These are phyloP conservation scores for Fusarium sp. DNA, from an alignment of 2,329 filamentous ascomycete genomes.

Conservation along the genomic window DNA sequence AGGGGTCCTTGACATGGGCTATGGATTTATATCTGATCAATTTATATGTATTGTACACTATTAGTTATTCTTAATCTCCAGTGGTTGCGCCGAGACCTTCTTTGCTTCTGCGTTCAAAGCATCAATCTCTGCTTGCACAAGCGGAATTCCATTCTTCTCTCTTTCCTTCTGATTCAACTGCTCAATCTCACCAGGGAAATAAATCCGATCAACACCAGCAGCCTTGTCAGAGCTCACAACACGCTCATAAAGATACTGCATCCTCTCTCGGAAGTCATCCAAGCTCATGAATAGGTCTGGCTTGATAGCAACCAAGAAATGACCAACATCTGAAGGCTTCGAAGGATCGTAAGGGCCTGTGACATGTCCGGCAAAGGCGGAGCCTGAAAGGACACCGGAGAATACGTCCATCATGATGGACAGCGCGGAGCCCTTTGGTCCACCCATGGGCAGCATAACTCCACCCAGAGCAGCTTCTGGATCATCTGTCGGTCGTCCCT, in stretches of 20 bases:
- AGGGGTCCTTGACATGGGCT: too few relatives aligned
- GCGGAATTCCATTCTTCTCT: conserved; percentile 70
- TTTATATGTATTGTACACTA: too few relatives aligned
- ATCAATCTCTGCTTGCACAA: conserved; percentile 70
- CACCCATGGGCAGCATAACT: conserved; percentile 89
- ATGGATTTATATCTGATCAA: too few relatives aligned
- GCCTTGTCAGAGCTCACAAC: conserved; percentile 70
- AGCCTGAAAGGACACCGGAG: conserved; percentile 82
- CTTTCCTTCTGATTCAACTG: conserved; percentile 67
- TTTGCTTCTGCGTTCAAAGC: conserved; percentile 69
- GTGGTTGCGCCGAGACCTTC: conserved; percentile 56
- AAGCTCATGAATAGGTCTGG: conserved; percentile 81
- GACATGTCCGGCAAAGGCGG: conserved; percentile 84
- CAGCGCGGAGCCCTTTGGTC: conserved; percentile 84
- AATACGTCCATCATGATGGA: conserved; percentile 93
- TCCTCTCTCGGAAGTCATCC: conserved; percentile 77
- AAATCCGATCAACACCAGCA: conserved; percentile 70
- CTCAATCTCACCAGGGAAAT: conserved; percentile 75
- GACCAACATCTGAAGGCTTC: conserved; percentile 78
- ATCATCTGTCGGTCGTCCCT: conserved; percentile 80
- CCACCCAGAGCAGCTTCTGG: conserved; percentile 79
- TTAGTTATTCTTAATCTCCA: conserved; percentile 15
- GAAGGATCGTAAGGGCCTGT: conserved; percentile 82
- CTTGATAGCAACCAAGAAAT: conserved; percentile 81
- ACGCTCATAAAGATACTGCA: conserved; percentile 68